Evolutionary conservation across 129 eudicot species (phyloP).

Genomic region (Sambucus nigra): DNA sequence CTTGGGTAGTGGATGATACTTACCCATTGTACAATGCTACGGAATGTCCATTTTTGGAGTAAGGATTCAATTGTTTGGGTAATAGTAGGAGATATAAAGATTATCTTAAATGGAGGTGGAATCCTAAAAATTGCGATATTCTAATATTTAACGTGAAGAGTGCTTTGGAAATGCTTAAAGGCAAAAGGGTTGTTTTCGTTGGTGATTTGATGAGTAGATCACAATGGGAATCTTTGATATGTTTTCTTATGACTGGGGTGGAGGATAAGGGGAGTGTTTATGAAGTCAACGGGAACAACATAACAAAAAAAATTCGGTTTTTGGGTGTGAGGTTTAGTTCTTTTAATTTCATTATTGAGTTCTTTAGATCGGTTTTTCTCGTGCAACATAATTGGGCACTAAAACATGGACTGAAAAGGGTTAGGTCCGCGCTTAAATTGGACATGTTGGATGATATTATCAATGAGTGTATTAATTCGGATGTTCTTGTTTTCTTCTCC

Average conservation of each 20-base stretch:
- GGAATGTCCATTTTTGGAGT: constrained; percentile 51
- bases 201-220: constrained; percentile 70
- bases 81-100: constrained; percentile 43
- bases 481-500: constrained; percentile 46
- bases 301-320: constrained; percentile 40
- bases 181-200: constrained; percentile 50
- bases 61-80: constrained; percentile 54
- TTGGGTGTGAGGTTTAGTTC: constrained; percentile 43
- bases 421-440: constrained; percentile 41
- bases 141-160: constrained; percentile 25
- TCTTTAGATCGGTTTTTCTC: constrained; percentile 44
- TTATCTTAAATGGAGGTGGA: constrained; percentile 63
- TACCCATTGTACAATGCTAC: constrained; percentile 57
- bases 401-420: constrained; percentile 36
- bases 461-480: constrained; percentile 44
- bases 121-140: constrained; percentile 42
- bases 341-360: constrained; percentile 44
- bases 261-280: constrained; percentile 48
- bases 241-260: constrained; percentile 64
- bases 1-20: constrained; percentile 40
- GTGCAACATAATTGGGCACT: constrained; percentile 42
- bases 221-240: constrained; percentile 66
- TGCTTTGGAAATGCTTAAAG: constrained; percentile 30
- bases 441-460: constrained; percentile 52
- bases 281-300: constrained; percentile 49